Evolutionary conservation across 768 basidiomycete species (phyloP), one percentile per base, ranked within the genome.

Genomic region (Macrolepiota fuliginosa): DNA sequence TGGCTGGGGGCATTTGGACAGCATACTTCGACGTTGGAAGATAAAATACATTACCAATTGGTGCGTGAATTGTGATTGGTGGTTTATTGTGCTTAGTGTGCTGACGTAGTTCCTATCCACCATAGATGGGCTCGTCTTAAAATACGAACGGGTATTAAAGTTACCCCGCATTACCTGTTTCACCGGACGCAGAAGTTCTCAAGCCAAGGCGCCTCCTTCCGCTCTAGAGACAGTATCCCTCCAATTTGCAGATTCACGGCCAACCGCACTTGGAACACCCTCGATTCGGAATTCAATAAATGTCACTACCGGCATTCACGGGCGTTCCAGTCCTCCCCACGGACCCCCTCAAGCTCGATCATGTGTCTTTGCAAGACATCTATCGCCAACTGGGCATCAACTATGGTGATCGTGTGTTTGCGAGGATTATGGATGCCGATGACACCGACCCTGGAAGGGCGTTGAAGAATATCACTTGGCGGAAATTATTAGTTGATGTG

Each of bases 381-480:
- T 63, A 59, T 40, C 56, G 52, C 22, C 51, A 63, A 46, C 51
- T 63, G 3, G 57, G 57, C 22, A 56, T 35, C 32, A 54, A 53
- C 22, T 63, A 60, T 50, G 42, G 57, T 13, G 58, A 63, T n/a
- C 37, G 62, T n/a, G 32, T 54, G 12, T 63, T 63, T 37, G 62
- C 62, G 17, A 22, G 45, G 4, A 25, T 25, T 3, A 63, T 63
- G 62, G 58, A 63, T 46, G 62, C 36, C 17, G 62, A 63, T 19
- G 25, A 54, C 13, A 58, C 59, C 4, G 47, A 60, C 12, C 13
- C 22, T 3, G 7, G 7, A 32, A 32, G 7, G 10, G 46, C 55
- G 10, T 22, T 63, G 12, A 29, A 47, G 29, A 40, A 58, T 19
- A 51, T 63, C 47, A 60, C 58, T 12, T 63, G 58, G 58, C 50